Evolutionary conservation across 225 moss, liverwort and hornwort genomes (phyloP), one percentile per base, ranked within the genome.

Genomic region (Physcomitrellopsis africana): DNA sequence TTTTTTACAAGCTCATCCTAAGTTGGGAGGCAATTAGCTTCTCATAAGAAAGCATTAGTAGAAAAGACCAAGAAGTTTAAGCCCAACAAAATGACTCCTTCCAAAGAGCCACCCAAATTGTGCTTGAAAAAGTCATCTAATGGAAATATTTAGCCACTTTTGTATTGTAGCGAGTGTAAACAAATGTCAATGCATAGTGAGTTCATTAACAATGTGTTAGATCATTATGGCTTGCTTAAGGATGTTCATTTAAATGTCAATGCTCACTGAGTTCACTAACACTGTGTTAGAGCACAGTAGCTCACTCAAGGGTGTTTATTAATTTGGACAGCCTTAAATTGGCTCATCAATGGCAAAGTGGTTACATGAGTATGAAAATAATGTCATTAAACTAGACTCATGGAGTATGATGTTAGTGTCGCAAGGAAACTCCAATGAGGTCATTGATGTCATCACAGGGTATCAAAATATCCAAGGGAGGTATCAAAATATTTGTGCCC

Each of bases 71-170:
- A 17, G 5, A 72, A 48, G 59, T 48, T 62, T 23, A 73, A 48
- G 32, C 60, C 73, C 9, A 48, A 16, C 32, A 51, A 16, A 5
- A 27, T 51, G 14, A 61, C 61, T 8, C 26, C 63, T 10, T 16
- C 12, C 49, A 52, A 67, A 20, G 59, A 67, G 24, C 75, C 67
- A 12, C 43, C 66, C 49, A 79, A 73, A 42, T 29, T 52, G 17
- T 26, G 58, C 49, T 8, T 67, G 67, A 73, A 72, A 49, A 79
- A 78, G 47, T 46, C n/a, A 29, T 46, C 19, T 9, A 64, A 72
- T 65, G 77, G 63, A 44, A 20, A 17, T 47, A 65, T 64, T 51
- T 48, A 57, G 13, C 45, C 44, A 2, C 55, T 46, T 8, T 77
- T 64, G 27, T 67, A 24, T 24, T 24, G 24, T 24, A 24, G 24